Evolutionary conservation across 164 flowering plant species (phyloP).

Genomic region (Stephania japonica): DNA sequence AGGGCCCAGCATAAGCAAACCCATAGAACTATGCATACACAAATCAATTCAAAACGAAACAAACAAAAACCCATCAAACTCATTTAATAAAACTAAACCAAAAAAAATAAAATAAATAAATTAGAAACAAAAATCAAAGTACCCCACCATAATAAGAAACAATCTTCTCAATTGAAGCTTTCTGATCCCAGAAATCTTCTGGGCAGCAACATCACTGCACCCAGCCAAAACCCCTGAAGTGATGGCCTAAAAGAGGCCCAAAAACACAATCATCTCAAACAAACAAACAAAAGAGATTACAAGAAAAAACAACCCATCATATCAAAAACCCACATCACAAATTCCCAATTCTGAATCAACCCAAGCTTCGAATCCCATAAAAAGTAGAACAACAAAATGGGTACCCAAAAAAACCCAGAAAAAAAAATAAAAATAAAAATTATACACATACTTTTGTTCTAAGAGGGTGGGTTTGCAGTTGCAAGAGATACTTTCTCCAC

Average conservation of each 20-base stretch:
- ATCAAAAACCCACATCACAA: background rate
- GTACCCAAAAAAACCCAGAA: background rate
- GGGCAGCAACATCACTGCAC: conserved; percentile 60
- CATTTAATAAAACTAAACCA: background rate
- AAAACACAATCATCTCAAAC: background rate
- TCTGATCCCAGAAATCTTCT: conserved; percentile 74
- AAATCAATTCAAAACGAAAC: conserved; percentile 6
- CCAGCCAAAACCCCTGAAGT: conserved; percentile 72
- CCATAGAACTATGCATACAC: conserved; percentile 59
- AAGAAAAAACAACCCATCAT: background rate
- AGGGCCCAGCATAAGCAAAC: conserved; percentile 63
- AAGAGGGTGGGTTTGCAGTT: conserved; percentile 63
- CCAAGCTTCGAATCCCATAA: background rate
- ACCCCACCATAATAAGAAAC: conserved; percentile 55
- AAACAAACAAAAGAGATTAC: conserved; percentile 2
- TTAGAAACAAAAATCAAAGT: background rate
- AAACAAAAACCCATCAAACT: background rate
- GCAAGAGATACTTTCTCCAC: conserved; percentile 56
- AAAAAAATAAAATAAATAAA: background rate
- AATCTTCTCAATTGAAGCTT: conserved; percentile 62
- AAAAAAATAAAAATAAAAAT: background rate
- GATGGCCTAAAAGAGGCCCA: conserved; percentile 43
- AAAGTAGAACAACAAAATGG: background rate
- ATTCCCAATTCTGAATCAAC: background rate
- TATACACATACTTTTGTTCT: conserved; percentile 55